A percentile compares a stretch with the other conserved stretches of the same genome.
phyloP scores from a whole-genome alignment of 257 asterid genomes.

The Solanum sejunctum region DNA sequence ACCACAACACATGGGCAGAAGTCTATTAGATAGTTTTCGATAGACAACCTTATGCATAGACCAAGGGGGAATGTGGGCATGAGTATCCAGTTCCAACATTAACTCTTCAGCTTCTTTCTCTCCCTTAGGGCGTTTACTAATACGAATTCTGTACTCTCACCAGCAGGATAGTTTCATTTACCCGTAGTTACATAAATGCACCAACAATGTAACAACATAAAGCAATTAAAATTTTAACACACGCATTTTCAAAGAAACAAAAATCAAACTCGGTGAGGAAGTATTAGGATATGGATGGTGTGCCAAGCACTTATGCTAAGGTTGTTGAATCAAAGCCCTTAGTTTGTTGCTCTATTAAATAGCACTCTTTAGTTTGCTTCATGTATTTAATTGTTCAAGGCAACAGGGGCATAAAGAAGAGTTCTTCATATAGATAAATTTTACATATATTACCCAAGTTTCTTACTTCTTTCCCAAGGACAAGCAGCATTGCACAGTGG shows the following conservation, averaged over 20 bases:
- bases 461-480: neutral
- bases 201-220: neutral
- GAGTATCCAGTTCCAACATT: neutral
- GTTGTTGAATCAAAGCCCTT: neutral
- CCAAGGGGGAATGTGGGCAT: neutral
- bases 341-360: neutral
- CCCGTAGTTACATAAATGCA: neutral
- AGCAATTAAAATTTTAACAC: neutral
- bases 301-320: neutral
- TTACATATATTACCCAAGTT: neutral
- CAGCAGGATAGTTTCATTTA: neutral
- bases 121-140: neutral
- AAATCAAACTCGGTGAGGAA: neutral
- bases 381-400: neutral
- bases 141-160: neutral
- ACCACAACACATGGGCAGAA: neutral
- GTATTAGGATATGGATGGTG: neutral
- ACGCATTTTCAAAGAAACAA: neutral
- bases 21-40: neutral
- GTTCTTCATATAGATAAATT: neutral
- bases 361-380: neutral
- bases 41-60: neutral
- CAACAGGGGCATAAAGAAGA: neutral
- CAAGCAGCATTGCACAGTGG: neutral
- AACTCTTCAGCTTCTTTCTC: neutral